phyloP scores from a whole-genome alignment of 805 yeast species.

The Wickerhamiella vanderwaltii region DNA sequence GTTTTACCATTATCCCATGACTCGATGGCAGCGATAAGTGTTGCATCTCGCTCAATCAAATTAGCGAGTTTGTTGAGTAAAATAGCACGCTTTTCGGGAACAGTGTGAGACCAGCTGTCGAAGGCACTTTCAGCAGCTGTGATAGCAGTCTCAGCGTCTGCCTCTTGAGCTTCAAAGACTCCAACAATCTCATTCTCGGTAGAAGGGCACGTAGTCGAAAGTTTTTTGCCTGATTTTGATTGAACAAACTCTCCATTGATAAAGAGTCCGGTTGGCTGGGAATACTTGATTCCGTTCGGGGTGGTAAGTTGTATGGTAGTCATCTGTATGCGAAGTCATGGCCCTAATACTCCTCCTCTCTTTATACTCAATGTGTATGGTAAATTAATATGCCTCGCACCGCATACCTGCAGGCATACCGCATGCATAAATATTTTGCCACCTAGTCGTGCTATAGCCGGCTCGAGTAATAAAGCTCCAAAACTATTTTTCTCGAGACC shows the following conservation, averaged over 20 bases:
- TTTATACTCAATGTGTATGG: too few species aligned
- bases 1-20: constrained; percentile 86
- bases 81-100: constrained; percentile 59
- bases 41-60: constrained; percentile 57
- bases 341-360: too few species aligned
- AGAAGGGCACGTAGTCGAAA: constrained; percentile 54
- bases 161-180: constrained; percentile 63
- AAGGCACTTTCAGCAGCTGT: constrained; percentile 74
- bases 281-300: constrained; percentile 44
- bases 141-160: constrained; percentile 76
- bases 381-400: too few species aligned
- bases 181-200: constrained; percentile 60
- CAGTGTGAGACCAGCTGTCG: constrained; percentile 53
- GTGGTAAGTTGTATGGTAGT: constrained; percentile 17
- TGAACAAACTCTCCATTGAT: constrained; percentile 51
- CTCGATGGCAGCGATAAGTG: constrained; percentile 66
- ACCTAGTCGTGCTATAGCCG: too few species aligned
- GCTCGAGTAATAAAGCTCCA: too few species aligned
- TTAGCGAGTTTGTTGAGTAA: constrained; percentile 64
- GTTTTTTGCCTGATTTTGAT: constrained; percentile 48
- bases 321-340: too few species aligned
- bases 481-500: too few species aligned
- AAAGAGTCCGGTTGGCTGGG: constrained; percentile 74
- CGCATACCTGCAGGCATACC: too few species aligned
- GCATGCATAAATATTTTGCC: too few species aligned